Evolutionary conservation across 345 rosid species (phyloP).

Genomic region (Eucalyptus marginata): DNA sequence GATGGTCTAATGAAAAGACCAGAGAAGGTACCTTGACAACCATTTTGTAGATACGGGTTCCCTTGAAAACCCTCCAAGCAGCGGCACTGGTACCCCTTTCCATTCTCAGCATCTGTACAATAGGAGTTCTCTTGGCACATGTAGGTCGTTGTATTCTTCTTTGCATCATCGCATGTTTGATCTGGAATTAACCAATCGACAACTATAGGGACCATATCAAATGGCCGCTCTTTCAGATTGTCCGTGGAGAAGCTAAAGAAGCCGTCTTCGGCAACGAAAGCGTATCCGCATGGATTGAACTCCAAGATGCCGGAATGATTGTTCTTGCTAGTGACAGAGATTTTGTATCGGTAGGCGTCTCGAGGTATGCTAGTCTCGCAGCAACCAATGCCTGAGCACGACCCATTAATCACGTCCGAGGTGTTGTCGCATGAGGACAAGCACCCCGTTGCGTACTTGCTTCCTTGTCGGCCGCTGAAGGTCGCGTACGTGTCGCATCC

Average conservation of each 20-base stretch:
- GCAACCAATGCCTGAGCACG: neutral
- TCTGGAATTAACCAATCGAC: neutral
- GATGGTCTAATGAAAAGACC: neutral
- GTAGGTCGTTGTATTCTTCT: neutral
- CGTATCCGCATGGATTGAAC: constrained; percentile 11
- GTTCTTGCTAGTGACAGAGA: neutral
- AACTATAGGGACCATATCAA: neutral
- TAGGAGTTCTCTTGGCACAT: neutral
- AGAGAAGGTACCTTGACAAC: neutral
- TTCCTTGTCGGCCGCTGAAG: no score
- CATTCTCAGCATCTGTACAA: neutral
- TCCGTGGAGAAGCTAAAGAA: neutral
- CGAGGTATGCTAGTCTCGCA: neutral
- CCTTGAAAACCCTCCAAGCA: constrained; percentile 3
- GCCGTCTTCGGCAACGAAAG: constrained; percentile 2
- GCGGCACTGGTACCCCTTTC: constrained; percentile 1
- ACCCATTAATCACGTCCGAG: neutral
- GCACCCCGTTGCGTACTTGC: no score
- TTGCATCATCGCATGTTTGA: neutral
- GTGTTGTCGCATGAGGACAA: no score
- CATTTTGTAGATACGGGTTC: neutral
- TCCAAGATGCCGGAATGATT: neutral
- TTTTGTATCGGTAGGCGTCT: neutral
- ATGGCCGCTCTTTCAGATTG: neutral
- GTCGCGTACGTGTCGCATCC: no score